Percentiles rank a stretch among this genome's conserved stretches.
These are phyloP conservation scores for Cryptococcus hybrid DNA, from an alignment of 1,284 basidiomycete species.

Conservation along the genomic window DNA sequence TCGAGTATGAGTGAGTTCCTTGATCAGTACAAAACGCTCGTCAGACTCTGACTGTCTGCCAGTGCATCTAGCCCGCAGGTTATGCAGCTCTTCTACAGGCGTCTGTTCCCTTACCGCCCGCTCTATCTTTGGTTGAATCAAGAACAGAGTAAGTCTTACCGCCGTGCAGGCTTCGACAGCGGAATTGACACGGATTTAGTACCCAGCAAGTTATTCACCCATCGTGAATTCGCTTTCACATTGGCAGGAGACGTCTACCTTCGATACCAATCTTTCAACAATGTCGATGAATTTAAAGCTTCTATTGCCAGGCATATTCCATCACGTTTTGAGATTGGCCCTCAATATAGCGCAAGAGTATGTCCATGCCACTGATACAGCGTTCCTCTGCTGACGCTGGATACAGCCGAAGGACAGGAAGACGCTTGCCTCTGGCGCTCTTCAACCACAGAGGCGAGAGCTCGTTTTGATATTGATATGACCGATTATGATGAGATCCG, in stretches of 20 bases:
- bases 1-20: conserved; percentile 19
- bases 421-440: conserved; percentile 69
- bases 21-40: background rate
- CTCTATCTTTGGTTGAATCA: conserved; percentile 96
- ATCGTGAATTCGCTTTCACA: conserved; percentile 98
- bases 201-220: conserved; percentile 68
- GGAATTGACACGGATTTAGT: conserved; percentile 31
- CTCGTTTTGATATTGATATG: conserved; percentile 99
- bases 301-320: conserved; percentile 80
- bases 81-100: conserved; percentile 87
- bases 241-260: conserved; percentile 88
- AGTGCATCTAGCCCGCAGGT: conserved; percentile 56
- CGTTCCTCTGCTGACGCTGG: conserved; percentile 5
- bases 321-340: conserved; percentile 94
- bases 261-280: conserved; percentile 88
- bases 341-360: conserved; percentile 85
- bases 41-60: background rate
- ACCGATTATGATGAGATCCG: conserved; percentile 97
- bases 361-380: conserved; percentile 35
- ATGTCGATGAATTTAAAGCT: conserved; percentile 86
- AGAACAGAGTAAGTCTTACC: conserved; percentile 58
- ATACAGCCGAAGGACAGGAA: conserved; percentile 85
- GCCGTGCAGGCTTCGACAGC: background rate
- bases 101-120: conserved; percentile 91
- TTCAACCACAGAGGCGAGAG: conserved; percentile 80